A percentile compares a stretch with the other conserved stretches of the same genome.
phyloP scores from a whole-genome alignment of 306 rosid genomes.

The Cucumis melo region DNA sequence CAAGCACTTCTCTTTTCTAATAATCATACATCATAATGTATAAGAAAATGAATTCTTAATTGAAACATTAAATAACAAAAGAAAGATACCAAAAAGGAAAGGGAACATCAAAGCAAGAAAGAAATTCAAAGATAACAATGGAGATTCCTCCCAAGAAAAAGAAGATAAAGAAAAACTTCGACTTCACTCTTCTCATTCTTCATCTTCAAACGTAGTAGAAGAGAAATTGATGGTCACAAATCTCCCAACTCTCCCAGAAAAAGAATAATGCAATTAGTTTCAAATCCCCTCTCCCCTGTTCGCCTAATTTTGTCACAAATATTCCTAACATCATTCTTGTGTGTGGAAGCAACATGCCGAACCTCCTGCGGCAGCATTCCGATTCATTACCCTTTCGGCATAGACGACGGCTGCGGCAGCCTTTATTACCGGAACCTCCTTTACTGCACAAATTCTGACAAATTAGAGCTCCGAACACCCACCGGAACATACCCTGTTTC shows the following conservation, averaged over 20 bases:
- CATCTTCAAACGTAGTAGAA: not conserved
- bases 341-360: slow-evolving; percentile 39
- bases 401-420: slow-evolving; percentile 92
- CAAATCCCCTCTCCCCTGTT: not conserved
- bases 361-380: slow-evolving; percentile 53
- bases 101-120: not conserved
- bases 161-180: not conserved
- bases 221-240: not conserved
- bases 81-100: too few species aligned
- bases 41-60: too few species aligned
- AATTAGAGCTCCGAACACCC: slow-evolving; percentile 71
- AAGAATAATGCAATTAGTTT: not conserved
- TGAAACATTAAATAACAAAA: too few species aligned
- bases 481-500: slow-evolving; percentile 63
- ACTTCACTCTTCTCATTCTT: not conserved
- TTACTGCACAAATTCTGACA: slow-evolving; percentile 33
- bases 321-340: slow-evolving; percentile 10
- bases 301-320: slow-evolving; percentile 6
- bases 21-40: too few species aligned
- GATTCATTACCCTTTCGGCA: slow-evolving; percentile 62
- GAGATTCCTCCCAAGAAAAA: not conserved
- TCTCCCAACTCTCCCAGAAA: not conserved
- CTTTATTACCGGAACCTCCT: slow-evolving; percentile 62
- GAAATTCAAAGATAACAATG: not conserved
- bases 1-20: too few species aligned